Evolutionary conservation across 345 rosid genomes (phyloP).

Genomic region (Dipteronia sinensis): DNA sequence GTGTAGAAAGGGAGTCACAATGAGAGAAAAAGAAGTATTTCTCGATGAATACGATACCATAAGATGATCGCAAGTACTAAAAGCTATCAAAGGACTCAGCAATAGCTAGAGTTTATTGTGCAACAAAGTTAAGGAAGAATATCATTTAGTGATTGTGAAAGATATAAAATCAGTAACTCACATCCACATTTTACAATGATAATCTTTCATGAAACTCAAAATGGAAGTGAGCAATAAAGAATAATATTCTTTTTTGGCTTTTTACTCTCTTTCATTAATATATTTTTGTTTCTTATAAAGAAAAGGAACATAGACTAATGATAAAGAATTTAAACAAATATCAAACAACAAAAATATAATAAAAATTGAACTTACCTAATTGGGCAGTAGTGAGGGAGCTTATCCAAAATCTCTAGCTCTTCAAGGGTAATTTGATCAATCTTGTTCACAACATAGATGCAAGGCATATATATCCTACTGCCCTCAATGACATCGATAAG

Average conservation of each 20-base stretch:
- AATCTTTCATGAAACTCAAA: neutral
- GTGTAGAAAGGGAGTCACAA: neutral
- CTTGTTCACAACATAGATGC: conserved; percentile 94
- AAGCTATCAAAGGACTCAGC: neutral
- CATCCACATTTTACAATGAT: neutral
- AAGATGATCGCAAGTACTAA: neutral
- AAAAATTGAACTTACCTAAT: conserved; percentile 57
- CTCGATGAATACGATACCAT: neutral
- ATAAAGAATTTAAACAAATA: neutral
- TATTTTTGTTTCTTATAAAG: neutral
- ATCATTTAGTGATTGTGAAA: neutral
- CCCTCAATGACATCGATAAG: conserved; percentile 98
- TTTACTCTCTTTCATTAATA: neutral
- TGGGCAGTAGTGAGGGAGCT: conserved; percentile 97
- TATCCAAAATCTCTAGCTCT: conserved; percentile 95
- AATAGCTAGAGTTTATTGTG: neutral
- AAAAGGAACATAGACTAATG: neutral
- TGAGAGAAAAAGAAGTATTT: neutral
- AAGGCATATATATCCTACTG: conserved; percentile 95
- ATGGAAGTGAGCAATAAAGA: neutral
- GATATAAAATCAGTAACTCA: neutral
- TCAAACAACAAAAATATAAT: neutral
- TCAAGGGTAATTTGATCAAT: conserved; percentile 95
- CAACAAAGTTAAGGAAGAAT: neutral
- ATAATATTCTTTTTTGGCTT: neutral